These are phyloP conservation scores for Fusarium subtropicale DNA, from an alignment of 2,329 filamentous ascomycete genomes.

Conservation along the genomic window DNA sequence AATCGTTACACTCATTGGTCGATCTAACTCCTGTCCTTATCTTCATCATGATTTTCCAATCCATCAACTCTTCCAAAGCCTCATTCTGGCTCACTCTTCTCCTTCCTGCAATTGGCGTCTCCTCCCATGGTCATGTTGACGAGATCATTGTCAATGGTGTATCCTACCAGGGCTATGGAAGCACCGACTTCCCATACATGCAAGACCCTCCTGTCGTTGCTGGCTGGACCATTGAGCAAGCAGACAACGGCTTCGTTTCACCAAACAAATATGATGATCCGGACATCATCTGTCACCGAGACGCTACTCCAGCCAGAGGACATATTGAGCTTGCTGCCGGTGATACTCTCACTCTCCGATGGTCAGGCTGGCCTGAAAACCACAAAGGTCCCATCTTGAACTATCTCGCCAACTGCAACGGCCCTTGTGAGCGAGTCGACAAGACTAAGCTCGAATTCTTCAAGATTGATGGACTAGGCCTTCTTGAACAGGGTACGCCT, in stretches of 20 bases:
- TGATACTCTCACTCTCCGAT: constrained; percentile 59
- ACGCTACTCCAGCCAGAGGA: constrained; percentile 54
- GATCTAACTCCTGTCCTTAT: constrained; percentile 3
- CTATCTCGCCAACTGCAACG: constrained; percentile 60
- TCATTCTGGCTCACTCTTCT: constrained; percentile 23
- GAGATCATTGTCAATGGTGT: constrained; percentile 59
- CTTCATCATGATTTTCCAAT: constrained; percentile 18
- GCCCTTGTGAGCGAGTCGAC: constrained; percentile 55
- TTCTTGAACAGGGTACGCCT: constrained; percentile 51
- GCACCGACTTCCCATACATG: constrained; percentile 51
- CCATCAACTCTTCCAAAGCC: constrained; percentile 17
- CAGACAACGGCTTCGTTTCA: constrained; percentile 60
- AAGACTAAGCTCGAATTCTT: constrained; percentile 59
- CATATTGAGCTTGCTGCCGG: constrained; percentile 59
- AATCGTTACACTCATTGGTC: constrained; percentile 23
- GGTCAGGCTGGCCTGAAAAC: constrained; percentile 62
- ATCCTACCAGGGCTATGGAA: constrained; percentile 57
- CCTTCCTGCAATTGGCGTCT: constrained; percentile 25
- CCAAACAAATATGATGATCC: constrained; percentile 56
- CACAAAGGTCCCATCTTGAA: constrained; percentile 62
- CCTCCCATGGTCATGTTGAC: constrained; percentile 57
- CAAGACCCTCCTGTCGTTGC: constrained; percentile 51
- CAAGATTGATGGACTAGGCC: constrained; percentile 58
- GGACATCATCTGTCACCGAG: constrained; percentile 63
- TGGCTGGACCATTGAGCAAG: constrained; percentile 58